Base-by-base conservation (phyloP, 768 basidiomycete species). In the Dioszegia crocea region DNA sequence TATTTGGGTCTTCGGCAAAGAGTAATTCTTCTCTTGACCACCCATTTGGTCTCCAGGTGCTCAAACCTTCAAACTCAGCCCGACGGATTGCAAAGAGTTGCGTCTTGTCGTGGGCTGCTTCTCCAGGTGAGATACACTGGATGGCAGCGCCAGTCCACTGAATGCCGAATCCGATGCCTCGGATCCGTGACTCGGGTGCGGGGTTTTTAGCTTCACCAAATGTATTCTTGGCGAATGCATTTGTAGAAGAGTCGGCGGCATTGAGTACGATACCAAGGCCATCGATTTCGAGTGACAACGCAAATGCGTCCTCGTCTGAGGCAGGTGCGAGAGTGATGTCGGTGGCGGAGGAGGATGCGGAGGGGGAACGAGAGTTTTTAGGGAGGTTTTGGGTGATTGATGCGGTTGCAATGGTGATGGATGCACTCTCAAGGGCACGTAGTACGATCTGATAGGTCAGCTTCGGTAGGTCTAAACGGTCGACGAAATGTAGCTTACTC, bases 11-110 rank as follows among this genome's bases (percentile, higher is more conserved):
- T 21, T 27, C 52, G 12, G 67, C 54, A 46, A 73, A 73, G n/a
- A 70, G 59, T 27, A 73, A 51, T 39, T 73, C 71, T 27, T 73
- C 69, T 29, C 71, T 23, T 2, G 56, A 58, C 71, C 71, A 73
- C 0, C 69, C 69, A 1, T 36, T 24, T 5, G 71, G 71, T 55
- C 71, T n/a, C 71, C 71, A 73, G 1, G 65, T 65, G 2, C 66
- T 65, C 30, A 68, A 53, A 2, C 68, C 71, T 29, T 63, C 62
- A 39, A 70, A 40, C 2, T 59, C 61, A 1, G 63, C 65, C 27
- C 60, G 45, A 2, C 63, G 57, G 23, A 73, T 45, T 6, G 59
- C 63, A n/a, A 68, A 30, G 4, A 73, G 60, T 33, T 68, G 63
- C 27, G 54, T 49, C 43, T 56, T 61, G 43, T 70, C 63, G 10